Conservation (phyloP, 176 grass and related monocot species). For the Eleusine coracana region DNA sequence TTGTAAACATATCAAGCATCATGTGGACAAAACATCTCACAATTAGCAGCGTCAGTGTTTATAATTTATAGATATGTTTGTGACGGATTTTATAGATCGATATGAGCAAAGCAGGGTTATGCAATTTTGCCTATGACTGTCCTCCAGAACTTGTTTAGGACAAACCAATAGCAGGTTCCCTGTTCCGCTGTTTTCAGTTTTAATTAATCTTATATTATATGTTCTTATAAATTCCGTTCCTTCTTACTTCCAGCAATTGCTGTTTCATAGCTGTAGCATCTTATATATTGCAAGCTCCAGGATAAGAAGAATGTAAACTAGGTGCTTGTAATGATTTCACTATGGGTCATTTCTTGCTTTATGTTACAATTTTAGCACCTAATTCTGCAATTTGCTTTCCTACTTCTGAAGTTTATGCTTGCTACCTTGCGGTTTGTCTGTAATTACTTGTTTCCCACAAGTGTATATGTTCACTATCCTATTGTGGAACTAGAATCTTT, state of each 20-base stretch:
- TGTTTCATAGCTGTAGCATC: no score
- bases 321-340: background rate
- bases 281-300: background rate
- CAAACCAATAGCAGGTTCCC: constrained; percentile 5
- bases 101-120: background rate
- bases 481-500: background rate
- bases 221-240: background rate
- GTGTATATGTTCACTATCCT: background rate
- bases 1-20: constrained; percentile 24
- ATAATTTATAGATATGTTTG: constrained; percentile 26
- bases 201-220: background rate
- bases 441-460: background rate
- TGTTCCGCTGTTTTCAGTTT: background rate
- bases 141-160: background rate
- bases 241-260: background rate
- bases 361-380: background rate
- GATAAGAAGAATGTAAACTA: constrained; percentile 16
- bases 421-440: background rate
- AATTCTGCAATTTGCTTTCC: background rate
- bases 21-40: constrained; percentile 18
- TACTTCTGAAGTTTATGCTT: background rate
- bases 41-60: constrained; percentile 1
- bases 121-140: constrained; percentile 13
- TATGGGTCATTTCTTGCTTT: background rate
- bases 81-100: constrained; percentile 24